phyloP scores from a whole-genome alignment of 345 rosid species.

The Citropsis articulata region DNA sequence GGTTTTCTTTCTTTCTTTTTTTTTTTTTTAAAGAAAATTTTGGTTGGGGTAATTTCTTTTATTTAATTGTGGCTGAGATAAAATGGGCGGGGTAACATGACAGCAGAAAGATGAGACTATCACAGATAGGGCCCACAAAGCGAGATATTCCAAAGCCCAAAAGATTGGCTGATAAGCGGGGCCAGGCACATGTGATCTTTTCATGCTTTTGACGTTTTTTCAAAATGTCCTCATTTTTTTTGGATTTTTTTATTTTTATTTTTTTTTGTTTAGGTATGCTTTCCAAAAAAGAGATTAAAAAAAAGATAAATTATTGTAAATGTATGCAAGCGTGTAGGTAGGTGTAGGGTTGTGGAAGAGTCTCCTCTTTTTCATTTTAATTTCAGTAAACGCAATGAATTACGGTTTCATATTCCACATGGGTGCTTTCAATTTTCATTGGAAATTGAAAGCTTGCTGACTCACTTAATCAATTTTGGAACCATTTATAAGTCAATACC shows the following conservation, averaged over 20 bases:
- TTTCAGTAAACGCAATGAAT: not conserved
- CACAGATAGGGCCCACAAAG: conserved; percentile 4
- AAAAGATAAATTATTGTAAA: too few relatives aligned
- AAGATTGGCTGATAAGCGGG: not conserved
- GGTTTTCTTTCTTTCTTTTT: not conserved
- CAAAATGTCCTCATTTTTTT: not conserved
- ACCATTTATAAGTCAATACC: not conserved
- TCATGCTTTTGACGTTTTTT: not conserved
- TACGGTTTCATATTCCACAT: not conserved
- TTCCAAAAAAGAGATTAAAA: too few relatives aligned
- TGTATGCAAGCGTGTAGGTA: too few relatives aligned
- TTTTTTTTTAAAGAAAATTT: not conserved
- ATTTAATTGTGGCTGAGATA: not conserved
- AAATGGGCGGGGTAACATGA: not conserved
- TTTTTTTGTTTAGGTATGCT: not conserved
- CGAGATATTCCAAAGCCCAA: not conserved
- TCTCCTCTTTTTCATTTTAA: not conserved
- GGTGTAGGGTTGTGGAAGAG: not conserved
- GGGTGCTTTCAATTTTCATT: not conserved
- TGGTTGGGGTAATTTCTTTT: too few relatives aligned
- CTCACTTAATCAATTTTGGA: not conserved
- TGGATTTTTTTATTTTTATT: not conserved
- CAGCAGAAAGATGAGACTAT: not conserved
- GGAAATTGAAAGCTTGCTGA: not conserved
- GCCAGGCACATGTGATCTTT: not conserved